phyloP scores from a whole-genome alignment of 1,284 basidiomycete species.

The Trichosporon sp. region DNA sequence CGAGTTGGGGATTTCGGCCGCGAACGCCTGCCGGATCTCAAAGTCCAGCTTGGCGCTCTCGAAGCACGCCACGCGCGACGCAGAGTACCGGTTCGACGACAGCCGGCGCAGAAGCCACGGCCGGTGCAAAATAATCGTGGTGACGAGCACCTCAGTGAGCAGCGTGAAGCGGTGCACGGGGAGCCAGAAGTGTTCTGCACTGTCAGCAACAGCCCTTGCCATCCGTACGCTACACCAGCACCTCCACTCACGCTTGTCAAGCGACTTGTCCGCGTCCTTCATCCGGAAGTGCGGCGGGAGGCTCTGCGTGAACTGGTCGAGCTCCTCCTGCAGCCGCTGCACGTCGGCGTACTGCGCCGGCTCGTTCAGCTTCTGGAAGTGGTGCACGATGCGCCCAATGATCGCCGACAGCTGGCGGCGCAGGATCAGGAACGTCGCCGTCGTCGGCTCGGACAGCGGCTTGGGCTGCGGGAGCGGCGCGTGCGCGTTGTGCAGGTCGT shows the following conservation, averaged over 20 bases:
- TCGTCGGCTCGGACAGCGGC: conserved; percentile 61
- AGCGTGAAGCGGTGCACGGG: conserved; percentile 48
- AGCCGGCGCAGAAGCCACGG: conserved; percentile 46
- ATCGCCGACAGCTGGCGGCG: conserved; percentile 75
- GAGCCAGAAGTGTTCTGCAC: conserved; percentile 37
- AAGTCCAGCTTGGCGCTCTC: conserved; percentile 48
- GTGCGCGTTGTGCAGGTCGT: conserved; percentile 42
- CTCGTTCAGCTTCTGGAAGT: conserved; percentile 84
- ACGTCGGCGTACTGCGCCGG: conserved; percentile 82
- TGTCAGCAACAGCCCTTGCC: not conserved
- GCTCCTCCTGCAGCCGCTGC: conserved; percentile 73
- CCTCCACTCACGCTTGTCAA: conserved; percentile 57
- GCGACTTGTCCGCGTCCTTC: conserved; percentile 66
- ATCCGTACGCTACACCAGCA: not conserved
- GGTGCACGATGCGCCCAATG: conserved; percentile 87
- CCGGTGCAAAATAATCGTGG: conserved; percentile 48
- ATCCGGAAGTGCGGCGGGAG: conserved; percentile 63
- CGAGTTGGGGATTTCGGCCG: conserved; percentile 39
- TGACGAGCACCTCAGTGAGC: conserved; percentile 46
- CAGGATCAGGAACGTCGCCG: conserved; percentile 81
- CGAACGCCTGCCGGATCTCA: conserved; percentile 44
- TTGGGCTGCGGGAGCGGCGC: conserved; percentile 36
- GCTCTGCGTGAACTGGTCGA: conserved; percentile 68
- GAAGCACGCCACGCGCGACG: conserved; percentile 45
- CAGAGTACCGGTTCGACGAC: conserved; percentile 41